These are phyloP conservation scores for Amaranthus hypochondriacus DNA, from an alignment of 148 eudicot species.

Conservation along the genomic window DNA sequence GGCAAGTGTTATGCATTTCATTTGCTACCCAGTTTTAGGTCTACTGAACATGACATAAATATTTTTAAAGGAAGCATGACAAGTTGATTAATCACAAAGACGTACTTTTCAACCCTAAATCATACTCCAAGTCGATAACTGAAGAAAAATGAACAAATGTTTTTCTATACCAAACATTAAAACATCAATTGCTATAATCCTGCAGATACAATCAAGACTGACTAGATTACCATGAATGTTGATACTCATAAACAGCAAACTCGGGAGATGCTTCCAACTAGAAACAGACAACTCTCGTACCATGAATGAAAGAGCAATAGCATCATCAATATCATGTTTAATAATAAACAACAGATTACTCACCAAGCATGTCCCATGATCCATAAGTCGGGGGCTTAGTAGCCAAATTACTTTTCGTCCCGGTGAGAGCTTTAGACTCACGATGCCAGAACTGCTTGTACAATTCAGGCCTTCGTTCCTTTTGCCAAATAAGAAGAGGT, in stretches of 20 bases:
- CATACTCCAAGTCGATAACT: no score
- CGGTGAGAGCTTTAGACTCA: conserved; percentile 36
- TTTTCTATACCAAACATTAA: no score
- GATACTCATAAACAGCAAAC: neutral
- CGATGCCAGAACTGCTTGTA: conserved; percentile 72
- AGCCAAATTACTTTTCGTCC: conserved; percentile 33
- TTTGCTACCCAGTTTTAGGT: neutral
- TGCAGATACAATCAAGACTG: neutral
- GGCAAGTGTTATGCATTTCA: neutral
- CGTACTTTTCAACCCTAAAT: neutral
- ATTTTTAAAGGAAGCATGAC: no score
- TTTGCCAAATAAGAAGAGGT: conserved; percentile 78
- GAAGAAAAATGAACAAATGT: no score
- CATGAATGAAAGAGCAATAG: neutral
- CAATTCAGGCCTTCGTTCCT: conserved; percentile 59
- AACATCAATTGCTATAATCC: neutral
- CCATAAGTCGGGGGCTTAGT: conserved; percentile 34
- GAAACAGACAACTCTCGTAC: neutral
- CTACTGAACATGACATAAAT: neutral
- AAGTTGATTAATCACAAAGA: neutral
- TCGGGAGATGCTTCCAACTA: neutral
- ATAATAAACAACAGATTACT: conserved; percentile 11
- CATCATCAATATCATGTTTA: neutral
- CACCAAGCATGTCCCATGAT: conserved; percentile 77
- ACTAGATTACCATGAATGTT: neutral